Conservation (phyloP, 192 early-diverging fungal genomes). For the Backusella westeae region DNA sequence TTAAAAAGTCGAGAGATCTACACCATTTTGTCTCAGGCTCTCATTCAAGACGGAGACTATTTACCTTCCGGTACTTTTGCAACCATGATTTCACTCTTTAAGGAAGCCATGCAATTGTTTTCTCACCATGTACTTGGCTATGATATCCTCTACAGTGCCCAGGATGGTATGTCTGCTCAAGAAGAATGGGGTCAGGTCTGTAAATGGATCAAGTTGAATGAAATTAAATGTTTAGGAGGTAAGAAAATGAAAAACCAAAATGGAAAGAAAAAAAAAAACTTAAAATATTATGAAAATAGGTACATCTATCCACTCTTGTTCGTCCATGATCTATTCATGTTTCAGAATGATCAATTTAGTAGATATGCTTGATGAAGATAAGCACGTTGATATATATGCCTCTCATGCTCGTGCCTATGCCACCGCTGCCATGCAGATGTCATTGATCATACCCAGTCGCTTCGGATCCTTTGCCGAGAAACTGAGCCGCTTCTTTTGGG, state of each 20-base stretch:
- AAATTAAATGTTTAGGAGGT: conserved; percentile 15
- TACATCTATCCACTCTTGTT: neutral
- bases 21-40: neutral
- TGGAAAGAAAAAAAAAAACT: neutral
- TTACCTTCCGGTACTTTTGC: neutral
- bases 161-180: neutral
- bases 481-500: conserved; percentile 21
- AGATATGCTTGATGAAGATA: conserved; percentile 22
- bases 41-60: neutral
- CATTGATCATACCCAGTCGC: conserved; percentile 9
- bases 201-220: conserved; percentile 28
- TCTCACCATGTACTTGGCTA: conserved; percentile 23
- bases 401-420: conserved; percentile 22
- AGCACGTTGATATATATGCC: neutral
- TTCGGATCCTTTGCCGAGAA: conserved; percentile 10
- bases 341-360: conserved; percentile 24
- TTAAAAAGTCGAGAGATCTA: conserved; percentile 16
- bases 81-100: neutral
- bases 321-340: conserved; percentile 23
- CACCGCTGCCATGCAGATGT: conserved; percentile 31
- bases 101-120: conserved; percentile 18
- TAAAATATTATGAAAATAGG: neutral
- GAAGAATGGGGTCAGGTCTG: conserved; percentile 23
- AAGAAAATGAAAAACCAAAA: neutral
- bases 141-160: conserved; percentile 22